Base-by-base conservation (phyloP, 2,329 filamentous ascomycete species). In the Ramichloridium luteum region DNA sequence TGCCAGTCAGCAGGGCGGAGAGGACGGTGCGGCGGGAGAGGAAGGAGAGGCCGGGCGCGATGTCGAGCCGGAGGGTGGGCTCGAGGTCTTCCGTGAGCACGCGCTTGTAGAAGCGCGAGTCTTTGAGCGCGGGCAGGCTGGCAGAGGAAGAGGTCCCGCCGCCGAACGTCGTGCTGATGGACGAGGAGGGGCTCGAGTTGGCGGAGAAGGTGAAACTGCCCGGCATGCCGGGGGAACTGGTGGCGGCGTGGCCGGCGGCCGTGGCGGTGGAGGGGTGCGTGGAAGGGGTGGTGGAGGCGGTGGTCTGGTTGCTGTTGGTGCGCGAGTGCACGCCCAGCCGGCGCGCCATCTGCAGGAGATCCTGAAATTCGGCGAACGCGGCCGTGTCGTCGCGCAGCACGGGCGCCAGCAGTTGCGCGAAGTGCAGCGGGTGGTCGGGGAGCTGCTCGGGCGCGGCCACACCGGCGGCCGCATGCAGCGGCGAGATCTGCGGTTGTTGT, bases 61-160 rank as follows among this genome's bases (percentile, higher is more conserved):
- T 70, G 54, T 98, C 90, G 3, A 98, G 70, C 25, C 90, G 77
- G 6, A 98, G 63, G 0, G 90, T 93, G 1, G 90, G 90, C 53
- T 98, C 90, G 35, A 98, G 83, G 50, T 98, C 90, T 55, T 98
- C 90, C 13, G 74, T 69, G 15, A 96, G 59, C 4, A 77, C 77
- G 28, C 90, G 77, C 61, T 96, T 96, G 62, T 88, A 98, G 53
- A 96, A 98, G 43, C 80, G 83, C 16, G 80, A 83, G 35, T 96
- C 90, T 51, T 90, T 93, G 25, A 98, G 61, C 4, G 77, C 74
- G 3, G 72, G 74, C 18, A 72, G 31, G 6, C 37, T 42, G 6
- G 43, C 34, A 20, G 48, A 46, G 28, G 51, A 54, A 27, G 40
- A 42, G n/a, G n/a, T n/a, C 30, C 47, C 53, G 20, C 16, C 13